phyloP scores from a whole-genome alignment of 345 rosid genomes.

The Tarenaya hassleriana region DNA sequence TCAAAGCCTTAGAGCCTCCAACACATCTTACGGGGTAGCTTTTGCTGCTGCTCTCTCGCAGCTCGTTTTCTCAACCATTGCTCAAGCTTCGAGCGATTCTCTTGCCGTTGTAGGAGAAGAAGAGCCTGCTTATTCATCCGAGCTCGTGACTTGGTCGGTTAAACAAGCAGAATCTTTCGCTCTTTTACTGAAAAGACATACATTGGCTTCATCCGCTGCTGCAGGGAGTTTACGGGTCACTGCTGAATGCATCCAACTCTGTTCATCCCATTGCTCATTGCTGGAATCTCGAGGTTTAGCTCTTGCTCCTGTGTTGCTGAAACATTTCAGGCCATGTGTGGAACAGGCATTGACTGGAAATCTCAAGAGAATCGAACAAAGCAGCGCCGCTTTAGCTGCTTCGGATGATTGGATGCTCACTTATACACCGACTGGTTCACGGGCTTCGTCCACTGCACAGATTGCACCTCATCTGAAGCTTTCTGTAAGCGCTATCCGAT shows the following conservation, averaged over 20 bases:
- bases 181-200: constrained; percentile 54
- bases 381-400: constrained; percentile 73
- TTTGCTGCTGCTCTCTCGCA: constrained; percentile 63
- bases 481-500: constrained; percentile 68
- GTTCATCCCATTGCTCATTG: constrained; percentile 65
- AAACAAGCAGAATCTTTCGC: constrained; percentile 62
- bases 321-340: constrained; percentile 56
- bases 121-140: constrained; percentile 77
- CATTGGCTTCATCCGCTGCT: constrained; percentile 70
- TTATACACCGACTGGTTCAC: constrained; percentile 48
- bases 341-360: constrained; percentile 59
- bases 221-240: constrained; percentile 65
- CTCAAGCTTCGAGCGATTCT: constrained; percentile 77
- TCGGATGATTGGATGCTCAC: constrained; percentile 76
- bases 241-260: constrained; percentile 65
- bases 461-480: constrained; percentile 54
- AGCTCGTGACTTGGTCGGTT: constrained; percentile 95
- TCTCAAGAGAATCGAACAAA: constrained; percentile 72
- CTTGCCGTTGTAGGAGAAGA: constrained; percentile 64
- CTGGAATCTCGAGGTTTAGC: constrained; percentile 81
- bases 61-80: constrained; percentile 72
- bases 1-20: constrained; percentile 48
- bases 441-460: constrained; percentile 39
- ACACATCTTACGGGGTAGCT: constrained; percentile 45
- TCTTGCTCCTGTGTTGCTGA: constrained; percentile 67